These are phyloP conservation scores for Xylaria acuta DNA, from an alignment of 495 filamentous ascomycete species.

Conservation along the genomic window DNA sequence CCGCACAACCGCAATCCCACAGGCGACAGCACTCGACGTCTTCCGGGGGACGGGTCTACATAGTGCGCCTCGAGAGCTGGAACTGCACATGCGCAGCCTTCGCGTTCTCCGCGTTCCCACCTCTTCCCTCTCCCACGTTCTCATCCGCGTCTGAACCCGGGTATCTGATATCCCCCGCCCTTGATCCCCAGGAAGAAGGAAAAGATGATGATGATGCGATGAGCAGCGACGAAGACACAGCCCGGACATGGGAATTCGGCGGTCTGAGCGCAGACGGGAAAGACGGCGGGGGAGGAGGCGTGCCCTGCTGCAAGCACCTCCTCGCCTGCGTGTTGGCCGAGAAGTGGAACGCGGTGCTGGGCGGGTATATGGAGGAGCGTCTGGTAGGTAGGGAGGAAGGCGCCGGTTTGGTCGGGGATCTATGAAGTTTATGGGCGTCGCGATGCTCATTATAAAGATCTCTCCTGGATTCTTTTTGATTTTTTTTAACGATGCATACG, in stretches of 20 bases:
- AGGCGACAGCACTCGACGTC: slow-evolving; percentile 27
- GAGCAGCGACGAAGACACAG: slow-evolving; percentile 9
- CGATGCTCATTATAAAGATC: slow-evolving; percentile 26
- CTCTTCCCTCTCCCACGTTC: slow-evolving; percentile 45
- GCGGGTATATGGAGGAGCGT: slow-evolving; percentile 59
- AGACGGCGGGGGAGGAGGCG: slow-evolving; percentile 32
- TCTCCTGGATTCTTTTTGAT: too few species aligned
- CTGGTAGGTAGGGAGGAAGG: slow-evolving; percentile 67
- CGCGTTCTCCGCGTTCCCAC: slow-evolving; percentile 69
- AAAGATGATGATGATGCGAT: slow-evolving; percentile 10
- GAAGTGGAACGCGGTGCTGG: slow-evolving; percentile 64
- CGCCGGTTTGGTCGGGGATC: slow-evolving; percentile 78
- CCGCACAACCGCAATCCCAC: slow-evolving; percentile 40
- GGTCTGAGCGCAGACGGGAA: slow-evolving; percentile 44
- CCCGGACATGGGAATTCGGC: slow-evolving; percentile 46
- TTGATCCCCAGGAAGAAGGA: background rate
- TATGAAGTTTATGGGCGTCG: slow-evolving; percentile 38
- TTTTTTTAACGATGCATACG: background rate
- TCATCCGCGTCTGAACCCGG: background rate
- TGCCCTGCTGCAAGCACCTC: slow-evolving; percentile 86
- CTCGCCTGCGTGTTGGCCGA: slow-evolving; percentile 83
- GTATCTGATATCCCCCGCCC: background rate
- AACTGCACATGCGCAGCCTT: slow-evolving; percentile 89
- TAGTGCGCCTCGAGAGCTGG: slow-evolving; percentile 79
- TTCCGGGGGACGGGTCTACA: slow-evolving; percentile 56